These are phyloP conservation scores for Friedmanniomyces simplex DNA, from an alignment of 495 filamentous ascomycete genomes.

Conservation along the genomic window DNA sequence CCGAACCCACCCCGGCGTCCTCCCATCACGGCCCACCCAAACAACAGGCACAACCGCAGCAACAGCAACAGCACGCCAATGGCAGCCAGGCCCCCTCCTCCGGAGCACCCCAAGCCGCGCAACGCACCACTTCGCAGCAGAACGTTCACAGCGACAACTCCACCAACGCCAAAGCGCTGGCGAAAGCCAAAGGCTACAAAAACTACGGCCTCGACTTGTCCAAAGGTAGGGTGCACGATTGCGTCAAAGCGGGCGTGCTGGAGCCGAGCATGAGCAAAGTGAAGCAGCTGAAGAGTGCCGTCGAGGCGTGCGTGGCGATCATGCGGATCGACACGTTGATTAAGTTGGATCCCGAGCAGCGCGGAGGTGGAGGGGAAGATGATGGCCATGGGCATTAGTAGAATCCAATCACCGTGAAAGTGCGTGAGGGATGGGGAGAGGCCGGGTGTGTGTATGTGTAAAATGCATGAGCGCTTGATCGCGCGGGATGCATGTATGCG, in stretches of 20 bases:
- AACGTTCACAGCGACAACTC: not conserved
- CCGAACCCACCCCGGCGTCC: conserved; percentile 50
- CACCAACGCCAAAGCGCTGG: conserved; percentile 67
- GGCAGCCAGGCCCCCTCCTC: not conserved
- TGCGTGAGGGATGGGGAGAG: not conserved
- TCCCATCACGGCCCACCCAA: conserved; percentile 8
- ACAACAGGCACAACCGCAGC: not conserved
- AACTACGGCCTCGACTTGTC: conserved; percentile 92
- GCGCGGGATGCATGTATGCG: not conserved
- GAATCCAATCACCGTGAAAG: too few relatives aligned
- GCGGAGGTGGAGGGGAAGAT: conserved; percentile 62
- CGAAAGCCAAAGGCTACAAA: conserved; percentile 91
- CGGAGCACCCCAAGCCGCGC: not conserved
- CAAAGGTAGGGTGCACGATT: conserved; percentile 84
- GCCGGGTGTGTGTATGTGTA: not conserved
- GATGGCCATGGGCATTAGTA: conserved; percentile 58
- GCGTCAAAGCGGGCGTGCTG: conserved; percentile 86
- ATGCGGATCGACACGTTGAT: conserved; percentile 99
- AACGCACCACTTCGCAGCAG: not conserved
- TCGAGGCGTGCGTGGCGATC: conserved; percentile 97
- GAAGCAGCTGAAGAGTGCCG: conserved; percentile 94
- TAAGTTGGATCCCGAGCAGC: conserved; percentile 87
- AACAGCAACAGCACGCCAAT: not conserved
- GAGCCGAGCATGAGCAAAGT: conserved; percentile 99
- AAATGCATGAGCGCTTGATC: not conserved